These are phyloP conservation scores for Hibiscus tridactylites DNA, from an alignment of 345 rosid genomes.

Conservation along the genomic window DNA sequence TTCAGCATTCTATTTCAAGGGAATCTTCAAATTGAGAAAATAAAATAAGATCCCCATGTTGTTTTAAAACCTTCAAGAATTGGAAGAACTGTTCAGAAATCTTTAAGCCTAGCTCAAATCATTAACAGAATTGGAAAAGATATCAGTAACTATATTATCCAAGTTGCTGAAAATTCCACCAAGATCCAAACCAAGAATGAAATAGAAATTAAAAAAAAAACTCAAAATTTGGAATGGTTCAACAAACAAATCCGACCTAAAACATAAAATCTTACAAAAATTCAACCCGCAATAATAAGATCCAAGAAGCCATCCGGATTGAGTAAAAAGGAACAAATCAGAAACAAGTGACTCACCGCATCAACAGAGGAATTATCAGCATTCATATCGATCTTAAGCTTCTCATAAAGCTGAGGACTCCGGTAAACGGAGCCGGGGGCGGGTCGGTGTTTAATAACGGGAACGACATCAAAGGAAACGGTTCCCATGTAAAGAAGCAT, in stretches of 20 bases:
- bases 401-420: conserved; percentile 84
- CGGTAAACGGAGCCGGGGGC: conserved; percentile 86
- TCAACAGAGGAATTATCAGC: conserved; percentile 87
- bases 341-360: conserved; percentile 47
- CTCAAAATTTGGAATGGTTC: not conserved
- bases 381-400: conserved; percentile 81
- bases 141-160: not conserved
- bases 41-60: too few relatives aligned
- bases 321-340: not conserved
- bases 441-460: conserved; percentile 47
- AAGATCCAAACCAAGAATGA: not conserved
- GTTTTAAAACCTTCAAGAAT: not conserved
- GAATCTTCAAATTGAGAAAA: too few relatives aligned
- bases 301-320: not conserved
- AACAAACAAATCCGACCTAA: not conserved
- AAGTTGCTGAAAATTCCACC: not conserved
- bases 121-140: not conserved
- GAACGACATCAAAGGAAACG: conserved; percentile 77
- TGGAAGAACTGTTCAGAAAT: not conserved
- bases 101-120: not conserved
- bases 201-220: not conserved
- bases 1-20: not conserved
- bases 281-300: not conserved
- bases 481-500: conserved; percentile 97
- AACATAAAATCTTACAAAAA: not conserved